Evolutionary conservation across 176 grass and related monocot species (phyloP).

Genomic region (Oryza punctata): DNA sequence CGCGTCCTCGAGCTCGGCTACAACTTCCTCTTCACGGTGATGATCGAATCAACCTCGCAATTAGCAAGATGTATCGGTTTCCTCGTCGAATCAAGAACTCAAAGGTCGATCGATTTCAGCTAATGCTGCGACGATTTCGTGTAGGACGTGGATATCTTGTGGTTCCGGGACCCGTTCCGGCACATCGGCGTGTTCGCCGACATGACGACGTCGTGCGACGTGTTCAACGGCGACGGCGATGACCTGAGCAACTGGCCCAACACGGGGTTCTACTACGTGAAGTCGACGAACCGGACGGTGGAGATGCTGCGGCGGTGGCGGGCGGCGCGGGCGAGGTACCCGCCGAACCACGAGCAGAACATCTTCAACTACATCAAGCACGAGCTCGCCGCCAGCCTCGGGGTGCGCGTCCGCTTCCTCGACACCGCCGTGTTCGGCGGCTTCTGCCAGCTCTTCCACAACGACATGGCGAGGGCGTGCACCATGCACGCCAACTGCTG

Average conservation of each 20-base stretch:
- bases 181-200: conserved; percentile 39
- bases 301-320: conserved; percentile 51
- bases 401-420: conserved; percentile 45
- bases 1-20: conserved; percentile 56
- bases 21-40: conserved; percentile 69
- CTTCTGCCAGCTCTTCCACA: conserved; percentile 45
- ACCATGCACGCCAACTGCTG: conserved; percentile 68
- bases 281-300: conserved; percentile 30
- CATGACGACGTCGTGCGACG: conserved; percentile 56
- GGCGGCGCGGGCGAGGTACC: conserved; percentile 42
- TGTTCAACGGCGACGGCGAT: conserved; percentile 39
- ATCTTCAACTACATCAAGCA: conserved; percentile 59
- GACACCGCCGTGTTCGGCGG: conserved; percentile 42
- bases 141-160: conserved; percentile 60
- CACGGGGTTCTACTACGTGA: conserved; percentile 57
- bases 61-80: no score
- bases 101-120: background rate
- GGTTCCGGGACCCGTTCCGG: conserved; percentile 60
- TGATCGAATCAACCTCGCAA: no score
- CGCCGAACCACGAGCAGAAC: conserved; percentile 45
- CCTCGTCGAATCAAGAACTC: background rate
- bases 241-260: conserved; percentile 44
- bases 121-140: background rate
- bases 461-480: conserved; percentile 41
- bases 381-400: conserved; percentile 35